phyloP scores from a whole-genome alignment of 1,284 basidiomycete genomes.

The Pseudozyma sp. region DNA sequence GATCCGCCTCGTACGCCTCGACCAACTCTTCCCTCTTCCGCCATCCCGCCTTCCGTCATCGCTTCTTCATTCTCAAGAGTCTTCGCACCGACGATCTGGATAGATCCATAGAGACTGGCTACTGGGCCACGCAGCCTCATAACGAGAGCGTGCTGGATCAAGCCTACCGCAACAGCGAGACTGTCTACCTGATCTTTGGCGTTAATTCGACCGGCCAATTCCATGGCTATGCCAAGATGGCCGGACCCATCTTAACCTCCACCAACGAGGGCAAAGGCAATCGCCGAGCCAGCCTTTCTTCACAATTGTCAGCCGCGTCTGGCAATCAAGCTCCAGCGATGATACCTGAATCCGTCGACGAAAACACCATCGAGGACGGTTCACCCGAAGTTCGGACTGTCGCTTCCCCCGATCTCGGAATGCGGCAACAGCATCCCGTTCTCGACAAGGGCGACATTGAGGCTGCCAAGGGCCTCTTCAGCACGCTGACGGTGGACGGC shows the following conservation, averaged over 20 bases:
- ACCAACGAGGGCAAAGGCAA: constrained; percentile 22
- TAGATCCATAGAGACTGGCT: constrained; percentile 80
- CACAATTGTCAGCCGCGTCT: constrained; percentile 23
- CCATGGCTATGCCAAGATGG: constrained; percentile 68
- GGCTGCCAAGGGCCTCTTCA: constrained; percentile 18
- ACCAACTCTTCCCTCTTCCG: constrained; percentile 77
- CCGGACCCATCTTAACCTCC: constrained; percentile 52
- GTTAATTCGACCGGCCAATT: constrained; percentile 84
- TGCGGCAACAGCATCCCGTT: constrained; percentile 15
- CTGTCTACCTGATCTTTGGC: constrained; percentile 88
- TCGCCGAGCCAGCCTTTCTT: constrained; percentile 30
- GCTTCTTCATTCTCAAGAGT: constrained; percentile 93
- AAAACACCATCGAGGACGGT: constrained; percentile 9
- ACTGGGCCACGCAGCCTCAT: constrained; percentile 93
- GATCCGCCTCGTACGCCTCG: constrained; percentile 58
- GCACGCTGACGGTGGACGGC: constrained; percentile 15
- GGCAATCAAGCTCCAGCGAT: constrained; percentile 12
- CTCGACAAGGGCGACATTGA: constrained; percentile 38
- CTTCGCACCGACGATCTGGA: constrained; percentile 80
- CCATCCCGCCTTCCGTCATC: constrained; percentile 79
- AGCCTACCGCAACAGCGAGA: constrained; percentile 85
- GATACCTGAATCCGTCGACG: constrained; percentile 26
- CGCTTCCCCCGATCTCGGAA: constrained; percentile 1
- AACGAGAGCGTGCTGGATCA: constrained; percentile 83
- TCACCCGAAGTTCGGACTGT: neutral